phyloP scores from a whole-genome alignment of 75 land plant genomes.

The Chamaecyparis obtusa region DNA sequence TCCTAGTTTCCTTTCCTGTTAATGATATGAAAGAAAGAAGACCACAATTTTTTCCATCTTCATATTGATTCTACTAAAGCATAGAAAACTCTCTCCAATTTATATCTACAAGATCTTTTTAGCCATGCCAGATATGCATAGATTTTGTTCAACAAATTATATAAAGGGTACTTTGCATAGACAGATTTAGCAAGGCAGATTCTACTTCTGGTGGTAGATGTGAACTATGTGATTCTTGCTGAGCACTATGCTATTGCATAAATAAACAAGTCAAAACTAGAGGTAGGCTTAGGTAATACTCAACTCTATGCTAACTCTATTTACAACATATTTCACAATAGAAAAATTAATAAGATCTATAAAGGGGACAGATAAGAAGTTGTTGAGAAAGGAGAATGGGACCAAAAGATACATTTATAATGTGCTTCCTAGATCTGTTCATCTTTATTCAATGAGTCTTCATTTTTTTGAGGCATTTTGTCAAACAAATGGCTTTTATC shows the following conservation, averaged over 20 bases:
- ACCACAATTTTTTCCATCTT: no score
- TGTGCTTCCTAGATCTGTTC: neutral
- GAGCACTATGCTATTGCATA: neutral
- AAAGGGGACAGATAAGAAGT: neutral
- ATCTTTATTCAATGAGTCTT: no score
- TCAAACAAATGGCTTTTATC: no score
- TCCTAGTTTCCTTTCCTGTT: no score
- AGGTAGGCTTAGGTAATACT: neutral
- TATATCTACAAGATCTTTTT: no score
- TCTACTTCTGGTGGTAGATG: neutral
- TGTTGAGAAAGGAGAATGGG: neutral
- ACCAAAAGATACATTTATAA: neutral
- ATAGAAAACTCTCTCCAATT: no score
- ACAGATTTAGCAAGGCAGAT: neutral
- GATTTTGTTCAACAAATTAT: neutral
- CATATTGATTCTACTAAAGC: no score
- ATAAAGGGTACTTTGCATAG: neutral
- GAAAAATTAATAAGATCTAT: neutral
- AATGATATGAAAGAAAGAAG: no score
- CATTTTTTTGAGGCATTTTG: no score
- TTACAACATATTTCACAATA: neutral
- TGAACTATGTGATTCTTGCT: neutral
- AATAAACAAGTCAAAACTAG: neutral
- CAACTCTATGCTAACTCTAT: no score
- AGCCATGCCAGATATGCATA: neutral